Base-by-base conservation (phyloP, 177 flowering plant species). In the Vitis hybrid region DNA sequence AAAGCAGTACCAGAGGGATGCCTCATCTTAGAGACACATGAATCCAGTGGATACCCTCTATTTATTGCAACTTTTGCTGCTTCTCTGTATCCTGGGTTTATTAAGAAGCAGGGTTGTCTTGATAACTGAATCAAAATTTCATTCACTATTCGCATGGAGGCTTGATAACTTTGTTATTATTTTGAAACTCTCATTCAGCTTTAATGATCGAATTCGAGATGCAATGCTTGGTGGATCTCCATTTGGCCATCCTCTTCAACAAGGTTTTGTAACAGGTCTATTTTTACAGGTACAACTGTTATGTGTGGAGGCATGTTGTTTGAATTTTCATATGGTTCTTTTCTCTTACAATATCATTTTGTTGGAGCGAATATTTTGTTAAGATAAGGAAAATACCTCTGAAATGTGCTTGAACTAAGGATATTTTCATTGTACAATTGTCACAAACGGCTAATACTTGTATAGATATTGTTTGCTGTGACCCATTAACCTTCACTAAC, bases 211-310 rank as follows among this genome's bases (percentile, higher is more conserved):
- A 60, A 88, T 94, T 68, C 92, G 97, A 60, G 99, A 94, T 89
- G 99, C 99, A 70, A 74, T 88, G 69, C 86, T 88, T 73, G 99
- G 99, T 67, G 99, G 99, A 66, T 90, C 95, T 70, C 99, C 99
- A 60, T 94, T 94, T 86, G 97, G 97, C 64, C 91, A 85, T 78
- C 93, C 97, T 52, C 96, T 94, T 79, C 97, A 94, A 72, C 99
- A 92, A 82, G 97, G 99, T 67, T 92, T 91, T 71, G 75, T 79
- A 52, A 94, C 97, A 15, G 97, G 99, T 70, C 77, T 94, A 54
- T 78, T 80, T 21, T 77, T 89, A 78, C 88, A 90, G 97, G 97
- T 93, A 81, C 19, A n/a, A 4, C 30, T 63, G 24, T 58, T n/a
- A 24, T 57, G 51, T 51, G n/a, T 32, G 11, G 30, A 5, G 15